phyloP scores from a whole-genome alignment of 2,329 filamentous ascomycete genomes.

The Beauveria sp. region DNA sequence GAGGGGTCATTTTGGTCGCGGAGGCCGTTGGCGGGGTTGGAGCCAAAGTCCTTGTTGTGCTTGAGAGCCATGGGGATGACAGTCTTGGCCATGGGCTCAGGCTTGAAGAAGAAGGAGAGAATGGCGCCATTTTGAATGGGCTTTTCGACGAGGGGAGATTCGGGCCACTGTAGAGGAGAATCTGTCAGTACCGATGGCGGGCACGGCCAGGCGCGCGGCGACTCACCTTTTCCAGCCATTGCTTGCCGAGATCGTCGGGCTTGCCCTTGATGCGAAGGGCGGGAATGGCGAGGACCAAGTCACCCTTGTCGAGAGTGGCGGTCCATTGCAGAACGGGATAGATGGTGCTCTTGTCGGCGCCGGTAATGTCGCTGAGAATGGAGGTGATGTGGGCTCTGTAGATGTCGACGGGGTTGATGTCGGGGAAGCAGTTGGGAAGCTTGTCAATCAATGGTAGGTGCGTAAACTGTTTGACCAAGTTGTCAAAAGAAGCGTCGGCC shows the following conservation, averaged over 20 bases:
- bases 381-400: slow-evolving; percentile 24
- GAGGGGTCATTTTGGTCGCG: slow-evolving; percentile 54
- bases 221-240: slow-evolving; percentile 54
- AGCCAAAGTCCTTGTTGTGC: slow-evolving; percentile 52
- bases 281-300: slow-evolving; percentile 69
- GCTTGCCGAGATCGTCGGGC: slow-evolving; percentile 51
- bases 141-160: slow-evolving; percentile 65
- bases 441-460: slow-evolving; percentile 11
- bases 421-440: slow-evolving; percentile 12
- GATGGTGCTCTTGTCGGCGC: slow-evolving; percentile 40
- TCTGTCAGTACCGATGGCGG: neutral
- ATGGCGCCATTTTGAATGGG: slow-evolving; percentile 61
- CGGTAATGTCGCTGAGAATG: slow-evolving; percentile 20
- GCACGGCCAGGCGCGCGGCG: neutral
- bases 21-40: slow-evolving; percentile 52
- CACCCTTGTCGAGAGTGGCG: slow-evolving; percentile 70
- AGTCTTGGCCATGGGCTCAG: slow-evolving; percentile 54
- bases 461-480: slow-evolving; percentile 9
- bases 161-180: slow-evolving; percentile 50
- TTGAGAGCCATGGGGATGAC: slow-evolving; percentile 64
- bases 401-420: slow-evolving; percentile 13
- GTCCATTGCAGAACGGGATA: slow-evolving; percentile 75
- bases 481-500: slow-evolving; percentile 10
- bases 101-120: slow-evolving; percentile 73
- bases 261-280: slow-evolving; percentile 73